Base-by-base conservation (phyloP, 1,139 yeast species). In the Eremothecium gossypii region DNA sequence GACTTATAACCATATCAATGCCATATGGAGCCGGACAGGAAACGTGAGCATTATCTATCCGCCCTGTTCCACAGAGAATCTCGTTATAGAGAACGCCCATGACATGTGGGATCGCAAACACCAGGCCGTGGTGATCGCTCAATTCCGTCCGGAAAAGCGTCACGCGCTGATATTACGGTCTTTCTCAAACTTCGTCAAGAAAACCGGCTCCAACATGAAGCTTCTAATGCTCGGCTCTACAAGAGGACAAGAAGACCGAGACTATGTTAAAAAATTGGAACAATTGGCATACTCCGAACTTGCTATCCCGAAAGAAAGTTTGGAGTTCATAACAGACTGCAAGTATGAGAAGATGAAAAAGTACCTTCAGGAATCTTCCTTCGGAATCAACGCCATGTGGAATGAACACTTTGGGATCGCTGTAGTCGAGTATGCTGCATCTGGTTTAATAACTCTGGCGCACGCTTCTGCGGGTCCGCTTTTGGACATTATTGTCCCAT, bases 351-450 rank as follows among this genome's bases (percentile, higher is more conserved):
- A 70, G 26, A 79, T 93, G 13, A 68, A 75, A 36, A 56, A 64
- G 29, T 72, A 74, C 48, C 67, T 93, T 36, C 57, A 69, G n/a
- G 65, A 63, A 7, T 76, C 89, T 2, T 76, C 79, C 32, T 79
- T 76, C 53, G 98, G 98, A 3, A 69, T 91, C 38, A 89, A 93
- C 57, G 91, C 96, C 26, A 93, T 93, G 99, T 93, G 98, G 98
- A 91, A 93, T 63, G 99, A 93, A 66, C 99, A 93, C 66, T 93
- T 93, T 60, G 99, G 99, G 13, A 93, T 93, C 57, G 94, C 96
- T 1, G 93, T 91, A 7, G 98, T 91, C 7, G 99, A 93, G 63
- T 89, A 89, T 58, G 71, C 84, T 67, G 81, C 93, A 1, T 76
- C 85, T 42, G 97, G 97, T 0, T 73, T 83, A 14, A 76, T 91